Base-by-base conservation (phyloP, 2,329 filamentous ascomycete species). In the Sclerotinia spermophila region DNA sequence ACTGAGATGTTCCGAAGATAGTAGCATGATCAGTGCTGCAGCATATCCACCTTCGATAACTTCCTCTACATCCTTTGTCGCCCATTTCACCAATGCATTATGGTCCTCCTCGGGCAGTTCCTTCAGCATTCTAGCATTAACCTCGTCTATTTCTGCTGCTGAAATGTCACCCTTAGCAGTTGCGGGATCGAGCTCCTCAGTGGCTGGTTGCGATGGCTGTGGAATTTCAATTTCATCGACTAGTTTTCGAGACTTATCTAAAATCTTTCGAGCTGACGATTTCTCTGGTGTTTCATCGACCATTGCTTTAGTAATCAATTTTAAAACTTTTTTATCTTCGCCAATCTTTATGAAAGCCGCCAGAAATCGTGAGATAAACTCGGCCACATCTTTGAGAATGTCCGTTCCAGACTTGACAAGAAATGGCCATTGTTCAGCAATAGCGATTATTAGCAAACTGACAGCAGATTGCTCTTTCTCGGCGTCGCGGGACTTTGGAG, bases 381-480 rank as follows among this genome's bases (percentile, higher is more conserved):
- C 79, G 2, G 86, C 85, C 24, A 92, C 81, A 2, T 83, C 80
- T 42, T 81, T 78, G 4, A 86, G 75, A 1, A 80, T 77, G 45
- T 81, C 81, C 8, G 83, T 82, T 2, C 82, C 83, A 7, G 83
- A 83, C 67, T 86, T 86, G 19, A 87, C 80, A 3, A 87, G 82
- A 76, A 92, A 97, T 0, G 89, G 87, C 81, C 94, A 86, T 79
- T 97, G 94, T 78, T 97, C 94, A 4, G 87, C 82, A 30, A 97
- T 83, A 0, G 89, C 86, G 74, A 93, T 85, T 17, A 89, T 83
- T 5, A 97, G 77, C 27, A 93, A 84, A 74, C 91, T 93, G 17
- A 87, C 79, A 42, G 82, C 77, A 61, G 75, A 75, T n/a, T 78
- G 73, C n/a, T 80, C 69, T 72, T 70, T 74, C 55, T 79, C 73